Evolutionary conservation across 23 red algal genomes (phyloP), one percentile per base, ranked within the genome.

Genomic region (Gracilaria domingensis): DNA sequence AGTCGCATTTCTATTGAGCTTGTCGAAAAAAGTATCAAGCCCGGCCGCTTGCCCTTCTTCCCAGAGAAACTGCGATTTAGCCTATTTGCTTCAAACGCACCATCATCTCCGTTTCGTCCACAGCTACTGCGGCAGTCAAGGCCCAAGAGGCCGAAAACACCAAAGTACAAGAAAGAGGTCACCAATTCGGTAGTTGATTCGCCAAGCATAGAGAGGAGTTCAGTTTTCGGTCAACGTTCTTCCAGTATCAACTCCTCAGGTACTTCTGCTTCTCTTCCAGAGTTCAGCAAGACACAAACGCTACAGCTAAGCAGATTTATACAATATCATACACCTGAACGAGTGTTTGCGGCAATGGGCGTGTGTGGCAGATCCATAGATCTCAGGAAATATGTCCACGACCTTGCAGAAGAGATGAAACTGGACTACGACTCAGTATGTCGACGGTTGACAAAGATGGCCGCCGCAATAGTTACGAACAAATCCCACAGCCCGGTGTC

Each of bases 101-200:
- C 72, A 13, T 77, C 42, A 50, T 49, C 72, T 49, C 72, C 72
- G 23, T 5, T 49, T 50, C 40, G 72, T n/a, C 18, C 72, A 11
- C 39, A 12, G 9, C 12, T 12, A 39, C 18, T 42, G 34, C 30
- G 34, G 39, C 40, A 85, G 55, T 17, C 60, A 28, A 56, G 47
- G 20, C 40, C 81, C 16, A 69, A 65, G 33, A 70, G 58, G 50
- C 58, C 81, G 4, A 69, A 65, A 67, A 85, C 59, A 51, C 81
- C 81, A 62, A 85, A 85, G 60, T 34, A 47, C 18, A 85, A 65
- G 56, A 62, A 85, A 36, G 59, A 38, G 72, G 24, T 49, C 9
- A 50, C 72, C 21, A 77, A 48, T 25, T 25, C 32, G 42, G 72
- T 51, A 0, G 8, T 9, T 3, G 13, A 77, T 20, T 49, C 45